Percentiles rank a stretch among this genome's conserved stretches.
Conservation (phyloP, 1,139 yeast species). For the Debaryomyces singareniensis region DNA sequence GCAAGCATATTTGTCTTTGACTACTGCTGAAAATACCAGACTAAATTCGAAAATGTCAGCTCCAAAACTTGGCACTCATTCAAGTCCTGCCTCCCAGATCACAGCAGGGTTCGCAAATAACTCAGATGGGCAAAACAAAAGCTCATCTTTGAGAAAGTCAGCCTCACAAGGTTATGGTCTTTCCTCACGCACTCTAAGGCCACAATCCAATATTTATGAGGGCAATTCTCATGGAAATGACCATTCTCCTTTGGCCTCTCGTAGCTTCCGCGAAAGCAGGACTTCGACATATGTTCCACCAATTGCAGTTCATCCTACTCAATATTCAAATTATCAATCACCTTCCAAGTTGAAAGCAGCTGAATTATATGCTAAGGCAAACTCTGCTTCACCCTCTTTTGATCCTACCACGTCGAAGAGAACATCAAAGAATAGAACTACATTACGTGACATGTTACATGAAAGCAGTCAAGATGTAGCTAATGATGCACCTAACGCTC, state of each 20-base stretch:
- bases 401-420: constrained; percentile 11
- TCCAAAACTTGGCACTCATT: constrained; percentile 21
- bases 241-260: constrained; percentile 20
- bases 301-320: constrained; percentile 38
- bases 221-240: constrained; percentile 1
- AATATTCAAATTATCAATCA: constrained; percentile 33
- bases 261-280: constrained; percentile 23
- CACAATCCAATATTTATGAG: constrained; percentile 19
- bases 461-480: neutral
- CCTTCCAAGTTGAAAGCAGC: constrained; percentile 41
- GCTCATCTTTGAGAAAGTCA: constrained; percentile 29
- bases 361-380: constrained; percentile 46
- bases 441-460: constrained; percentile 9
- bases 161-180: constrained; percentile 13
- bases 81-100: constrained; percentile 2
- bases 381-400: constrained; percentile 33
- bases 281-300: constrained; percentile 34
- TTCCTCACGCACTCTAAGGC: constrained; percentile 26
- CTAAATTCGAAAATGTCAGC: constrained; percentile 56
- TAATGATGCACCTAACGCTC: too few species aligned
- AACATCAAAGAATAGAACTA: constrained; percentile 8
- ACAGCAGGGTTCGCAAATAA: constrained; percentile 2
- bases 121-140: constrained; percentile 10
- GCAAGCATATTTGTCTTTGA: constrained; percentile 57
- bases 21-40: constrained; percentile 76